phyloP scores from a whole-genome alignment of 2,329 filamentous ascomycete species.

The Colletotrichum lentis region DNA sequence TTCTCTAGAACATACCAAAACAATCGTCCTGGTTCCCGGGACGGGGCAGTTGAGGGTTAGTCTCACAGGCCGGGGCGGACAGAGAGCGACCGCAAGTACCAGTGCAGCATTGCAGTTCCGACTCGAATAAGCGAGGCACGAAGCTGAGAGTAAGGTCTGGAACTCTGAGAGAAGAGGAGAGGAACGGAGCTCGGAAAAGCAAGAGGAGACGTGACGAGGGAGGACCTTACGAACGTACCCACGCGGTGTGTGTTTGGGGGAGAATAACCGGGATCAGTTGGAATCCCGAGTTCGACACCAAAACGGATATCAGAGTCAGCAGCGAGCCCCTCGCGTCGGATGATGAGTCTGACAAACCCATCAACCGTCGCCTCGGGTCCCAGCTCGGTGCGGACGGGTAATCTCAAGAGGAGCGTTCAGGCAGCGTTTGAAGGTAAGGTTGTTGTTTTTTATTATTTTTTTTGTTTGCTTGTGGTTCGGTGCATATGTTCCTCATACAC shows the following conservation, averaged over 20 bases:
- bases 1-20: constrained; percentile 10
- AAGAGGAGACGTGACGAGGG: constrained; percentile 1
- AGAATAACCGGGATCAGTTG: constrained; percentile 12
- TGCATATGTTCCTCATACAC: not conserved
- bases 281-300: constrained; percentile 11
- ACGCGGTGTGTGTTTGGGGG: constrained; percentile 5
- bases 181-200: not conserved
- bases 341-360: constrained; percentile 65
- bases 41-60: constrained; percentile 19
- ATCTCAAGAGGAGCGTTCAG: constrained; percentile 67
- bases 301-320: constrained; percentile 24
- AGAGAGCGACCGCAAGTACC: not conserved
- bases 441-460: constrained; percentile 40
- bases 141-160: not conserved
- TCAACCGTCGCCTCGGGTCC: constrained; percentile 60
- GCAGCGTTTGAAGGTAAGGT: constrained; percentile 69
- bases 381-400: constrained; percentile 53
- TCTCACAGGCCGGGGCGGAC: constrained; percentile 5
- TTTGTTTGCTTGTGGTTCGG: constrained; percentile 30
- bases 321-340: constrained; percentile 19
- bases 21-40: constrained; percentile 22
- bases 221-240: not conserved
- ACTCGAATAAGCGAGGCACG: constrained; percentile 7
- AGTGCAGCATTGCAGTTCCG: constrained; percentile 5
- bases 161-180: too few species aligned